phyloP scores from a whole-genome alignment of 371 early-diverging fungal genomes.

The Rhizopus sp. region DNA sequence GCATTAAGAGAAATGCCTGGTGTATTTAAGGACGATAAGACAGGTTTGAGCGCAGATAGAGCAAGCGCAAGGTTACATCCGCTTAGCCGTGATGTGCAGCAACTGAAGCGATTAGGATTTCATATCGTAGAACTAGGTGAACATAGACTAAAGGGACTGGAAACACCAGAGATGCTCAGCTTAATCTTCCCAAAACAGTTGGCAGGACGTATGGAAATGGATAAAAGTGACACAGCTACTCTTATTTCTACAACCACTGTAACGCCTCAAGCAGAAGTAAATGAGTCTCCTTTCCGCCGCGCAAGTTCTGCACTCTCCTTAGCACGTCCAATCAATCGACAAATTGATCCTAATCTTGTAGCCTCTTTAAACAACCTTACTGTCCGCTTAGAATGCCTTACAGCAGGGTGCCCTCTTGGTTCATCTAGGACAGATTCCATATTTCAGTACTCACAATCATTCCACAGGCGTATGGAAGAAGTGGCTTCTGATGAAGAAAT shows the following conservation, averaged over 20 bases:
- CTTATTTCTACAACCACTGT: conserved; percentile 1
- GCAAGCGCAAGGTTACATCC: conserved; percentile 6
- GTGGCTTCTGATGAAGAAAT: conserved; percentile 61
- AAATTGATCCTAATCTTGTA: conserved; percentile 47
- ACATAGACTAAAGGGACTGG: conserved; percentile 84
- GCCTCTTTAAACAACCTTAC: conserved; percentile 48
- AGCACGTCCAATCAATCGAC: conserved; percentile 3
- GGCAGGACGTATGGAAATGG: conserved; percentile 47
- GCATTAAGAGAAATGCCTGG: conserved; percentile 50
- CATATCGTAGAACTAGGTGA: conserved; percentile 79
- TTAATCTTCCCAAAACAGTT: conserved; percentile 69
- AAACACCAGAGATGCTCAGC: conserved; percentile 86
- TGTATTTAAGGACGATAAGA: conserved; percentile 37
- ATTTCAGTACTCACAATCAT: conserved; percentile 13
- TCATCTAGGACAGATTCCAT: not conserved
- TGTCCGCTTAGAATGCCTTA: conserved; percentile 57
- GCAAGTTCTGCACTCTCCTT: not conserved
- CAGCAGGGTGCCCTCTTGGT: conserved; percentile 27
- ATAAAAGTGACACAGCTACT: conserved; percentile 30
- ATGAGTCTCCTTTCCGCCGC: not conserved
- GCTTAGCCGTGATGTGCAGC: conserved; percentile 60
- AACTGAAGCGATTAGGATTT: conserved; percentile 73
- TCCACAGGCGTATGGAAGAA: conserved; percentile 44
- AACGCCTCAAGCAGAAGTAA: conserved; percentile 10
- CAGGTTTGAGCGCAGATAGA: not conserved